Evolutionary conservation across 768 basidiomycete species (phyloP), one percentile per base, ranked within the genome.

Genomic region (Thelephora aurantiotincta): DNA sequence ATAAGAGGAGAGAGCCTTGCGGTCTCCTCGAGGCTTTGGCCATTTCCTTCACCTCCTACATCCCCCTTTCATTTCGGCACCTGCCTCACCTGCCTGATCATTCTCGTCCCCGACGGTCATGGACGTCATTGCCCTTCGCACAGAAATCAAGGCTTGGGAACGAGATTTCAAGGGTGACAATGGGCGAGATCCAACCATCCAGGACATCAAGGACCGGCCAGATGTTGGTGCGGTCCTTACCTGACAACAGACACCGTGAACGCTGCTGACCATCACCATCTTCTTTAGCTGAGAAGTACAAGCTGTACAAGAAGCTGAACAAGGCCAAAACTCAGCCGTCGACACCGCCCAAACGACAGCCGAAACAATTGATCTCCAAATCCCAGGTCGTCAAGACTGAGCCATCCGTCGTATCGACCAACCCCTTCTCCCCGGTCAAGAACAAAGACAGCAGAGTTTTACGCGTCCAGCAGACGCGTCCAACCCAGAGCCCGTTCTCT

Each of bases 391-490:
- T 75, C 35, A 70, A 72, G 52, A 54, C 71, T 45, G 71, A 75
- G 13, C 67, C 70, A 5, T 74, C 80, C 30, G 63, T 77, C 36
- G 60, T 70, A 11, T 66, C 72, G 1, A 80, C 74, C 53, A 89
- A 89, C 57, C 86, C 85, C 6, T 88, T 88, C 63, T 88, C 85
- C 33, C 85, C 85, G 6, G 65, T 71, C 52, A 88, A 87, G 66
- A 75, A 74, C 52, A 30, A 30, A 30, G 79, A 70, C 56, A 68
- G 64, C 44, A 76, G 73, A 49, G 64, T 65, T 44, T 69, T 58
- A 47, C 56, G 54, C 34, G 41, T 23, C 23, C 43, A 45, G 35
- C 42, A 44, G 23, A 41, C 33, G 41, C 49, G 36, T 51, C 64
- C 47, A 54, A 51, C 35, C 34, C 14, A 63, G 35, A 74, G 77